Conservation (phyloP, 768 basidiomycete genomes). For the Chalciporus piperatus region DNA sequence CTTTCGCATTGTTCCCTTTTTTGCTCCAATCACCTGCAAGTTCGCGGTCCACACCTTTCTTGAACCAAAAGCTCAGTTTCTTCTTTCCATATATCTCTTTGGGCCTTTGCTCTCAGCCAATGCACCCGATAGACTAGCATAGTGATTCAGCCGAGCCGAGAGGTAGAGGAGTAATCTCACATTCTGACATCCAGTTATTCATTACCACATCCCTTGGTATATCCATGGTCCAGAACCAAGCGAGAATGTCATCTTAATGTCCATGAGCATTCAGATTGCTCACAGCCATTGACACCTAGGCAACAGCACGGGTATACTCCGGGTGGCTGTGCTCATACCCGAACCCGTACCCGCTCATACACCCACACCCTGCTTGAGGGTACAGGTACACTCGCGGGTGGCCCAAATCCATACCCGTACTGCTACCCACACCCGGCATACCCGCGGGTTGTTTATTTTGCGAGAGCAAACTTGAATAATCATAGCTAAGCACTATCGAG, state of each 20-base stretch:
- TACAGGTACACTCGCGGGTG: neutral
- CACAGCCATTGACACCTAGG: neutral
- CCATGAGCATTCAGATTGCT: conserved; percentile 2
- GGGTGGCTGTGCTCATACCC: neutral
- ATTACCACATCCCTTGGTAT: neutral
- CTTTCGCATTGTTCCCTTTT: too few relatives aligned
- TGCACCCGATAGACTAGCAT: conserved; percentile 1
- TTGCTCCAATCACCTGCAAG: neutral
- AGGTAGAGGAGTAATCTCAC: neutral
- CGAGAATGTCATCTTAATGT: neutral
- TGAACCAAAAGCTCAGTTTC: neutral
- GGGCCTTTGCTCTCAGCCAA: conserved; percentile 7
- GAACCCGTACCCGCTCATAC: neutral
- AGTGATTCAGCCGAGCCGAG: neutral
- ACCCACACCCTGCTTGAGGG: neutral
- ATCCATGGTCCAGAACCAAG: conserved; percentile 12
- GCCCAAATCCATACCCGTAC: neutral
- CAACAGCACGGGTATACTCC: neutral
- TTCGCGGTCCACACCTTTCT: neutral
- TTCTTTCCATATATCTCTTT: neutral
- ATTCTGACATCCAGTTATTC: conserved; percentile 10
- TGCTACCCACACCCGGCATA: neutral
- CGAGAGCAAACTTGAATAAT: too few relatives aligned
- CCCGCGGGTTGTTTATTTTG: too few relatives aligned
- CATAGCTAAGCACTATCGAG: neutral